phyloP scores from a whole-genome alignment of 2,329 filamentous ascomycete species.

The Atkinsonella texensis region DNA sequence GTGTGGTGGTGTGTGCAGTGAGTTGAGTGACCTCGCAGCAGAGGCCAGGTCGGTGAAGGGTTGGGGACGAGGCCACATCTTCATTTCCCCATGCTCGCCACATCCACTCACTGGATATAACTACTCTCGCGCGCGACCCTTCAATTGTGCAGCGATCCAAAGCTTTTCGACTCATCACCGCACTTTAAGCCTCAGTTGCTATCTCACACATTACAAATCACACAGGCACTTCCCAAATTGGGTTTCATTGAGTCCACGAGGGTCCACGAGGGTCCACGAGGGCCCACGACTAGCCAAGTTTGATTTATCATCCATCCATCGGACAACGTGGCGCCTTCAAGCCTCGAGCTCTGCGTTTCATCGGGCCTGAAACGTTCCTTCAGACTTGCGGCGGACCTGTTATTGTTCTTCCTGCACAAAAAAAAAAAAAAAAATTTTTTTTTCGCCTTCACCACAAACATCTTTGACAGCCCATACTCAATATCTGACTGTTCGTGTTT shows the following conservation, averaged over 20 bases:
- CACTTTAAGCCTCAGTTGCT: no score
- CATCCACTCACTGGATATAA: neutral
- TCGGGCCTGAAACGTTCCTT: neutral
- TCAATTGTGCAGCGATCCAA: neutral
- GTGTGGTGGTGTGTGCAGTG: no score
- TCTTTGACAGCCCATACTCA: neutral
- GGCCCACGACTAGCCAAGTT: neutral
- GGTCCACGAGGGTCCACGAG: neutral
- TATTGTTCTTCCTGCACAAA: neutral
- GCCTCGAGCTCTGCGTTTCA: neutral
- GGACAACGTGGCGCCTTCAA: conserved; percentile 16
- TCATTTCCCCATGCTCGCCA: neutral
- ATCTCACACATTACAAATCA: neutral
- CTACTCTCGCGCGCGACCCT: neutral
- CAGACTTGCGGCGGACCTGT: neutral
- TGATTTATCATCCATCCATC: conserved; percentile 4
- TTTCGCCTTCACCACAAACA: neutral
- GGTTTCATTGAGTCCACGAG: neutral
- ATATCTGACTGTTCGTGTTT: neutral
- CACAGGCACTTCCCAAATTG: neutral
- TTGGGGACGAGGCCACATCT: neutral
- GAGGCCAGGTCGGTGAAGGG: neutral
- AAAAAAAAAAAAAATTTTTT: neutral
- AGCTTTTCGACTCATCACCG: no score
- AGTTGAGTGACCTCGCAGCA: neutral